phyloP scores from a whole-genome alignment of 768 basidiomycete genomes.

The Lactarius sp. region DNA sequence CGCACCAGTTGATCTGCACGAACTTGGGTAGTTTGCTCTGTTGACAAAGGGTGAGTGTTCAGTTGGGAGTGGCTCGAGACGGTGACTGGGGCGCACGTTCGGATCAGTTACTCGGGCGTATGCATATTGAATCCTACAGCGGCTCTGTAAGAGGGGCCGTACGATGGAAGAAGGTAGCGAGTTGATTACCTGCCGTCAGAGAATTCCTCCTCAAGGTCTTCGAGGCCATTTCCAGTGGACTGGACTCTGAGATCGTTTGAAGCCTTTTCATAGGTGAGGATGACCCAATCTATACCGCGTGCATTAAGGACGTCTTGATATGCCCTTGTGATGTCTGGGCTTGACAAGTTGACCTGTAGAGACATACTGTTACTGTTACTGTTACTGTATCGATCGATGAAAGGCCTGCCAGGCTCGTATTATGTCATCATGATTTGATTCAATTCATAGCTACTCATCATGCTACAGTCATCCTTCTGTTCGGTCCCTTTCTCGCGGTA shows the following conservation, averaged over 20 bases:
- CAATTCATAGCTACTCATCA: too few species aligned
- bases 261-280: slow-evolving; percentile 76
- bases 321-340: slow-evolving; percentile 63
- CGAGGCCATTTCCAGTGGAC: slow-evolving; percentile 74
- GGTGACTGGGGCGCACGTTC: slow-evolving; percentile 48
- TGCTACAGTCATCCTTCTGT: too few species aligned
- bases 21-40: slow-evolving; percentile 85
- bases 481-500: not conserved
- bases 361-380: too few species aligned
- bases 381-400: too few species aligned
- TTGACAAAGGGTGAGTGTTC: not conserved
- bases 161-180: not conserved
- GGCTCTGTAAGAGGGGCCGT: slow-evolving; percentile 17
- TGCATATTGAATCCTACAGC: slow-evolving; percentile 83
- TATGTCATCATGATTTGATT: too few species aligned
- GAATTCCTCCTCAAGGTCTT: slow-evolving; percentile 92
- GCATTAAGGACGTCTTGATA: slow-evolving; percentile 71
- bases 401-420: not conserved
- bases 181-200: slow-evolving; percentile 76
- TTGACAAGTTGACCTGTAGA: slow-evolving; percentile 73
- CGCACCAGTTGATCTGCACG: slow-evolving; percentile 96
- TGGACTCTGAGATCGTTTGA: slow-evolving; percentile 88
- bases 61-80: not conserved
- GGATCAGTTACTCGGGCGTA: slow-evolving; percentile 82
- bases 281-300: slow-evolving; percentile 66